Base-by-base conservation (phyloP, 1,139 yeast species). In the Diutina ranongensis region DNA sequence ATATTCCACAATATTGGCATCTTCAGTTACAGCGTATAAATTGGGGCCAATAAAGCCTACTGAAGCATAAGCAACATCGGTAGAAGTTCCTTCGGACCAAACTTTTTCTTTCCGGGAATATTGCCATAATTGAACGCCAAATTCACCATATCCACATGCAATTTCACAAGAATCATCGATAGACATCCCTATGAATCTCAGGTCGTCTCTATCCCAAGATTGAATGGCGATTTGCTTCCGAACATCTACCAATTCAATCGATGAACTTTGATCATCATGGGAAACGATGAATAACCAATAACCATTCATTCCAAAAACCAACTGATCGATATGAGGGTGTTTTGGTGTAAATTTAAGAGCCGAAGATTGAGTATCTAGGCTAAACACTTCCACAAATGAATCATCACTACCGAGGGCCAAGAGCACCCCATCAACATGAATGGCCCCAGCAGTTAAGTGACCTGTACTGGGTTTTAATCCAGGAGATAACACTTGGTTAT, bases 361-460 rank as follows among this genome's bases (percentile, higher is more conserved):
- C 22, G 62, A 49, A 15, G 59, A 58, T 3, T 72, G 71, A 19
- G 61, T 62, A 12, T 71, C 60, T 21, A 78, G 52, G 48, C 74
- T 75, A 52, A 63, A 68, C 5, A 80, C 61, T 4, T 59, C 55
- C 9, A 78, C 64, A 5, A 61, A 55, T 2, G 72, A 74, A 7
- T 59, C 53, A 4, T 54, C 49, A 4, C 63, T 58, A 0, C 79
- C 80, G 12, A 75, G 56, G 0, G 79, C 83, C 4, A 79, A 54
- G 19, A 83, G 59, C 2, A 73, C 71, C 13, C 92, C 92, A 58
- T 83, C 92, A 3, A 76, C 76, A 54, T 83, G 92, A 27, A 82
- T 63, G 34, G 61, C 73, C 20, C 68, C 71, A 3, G 66, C 52
- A 1, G 59, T 53, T 22, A 62, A 55, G 5, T 13, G 2, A 8